Evolutionary conservation across 306 rosid species (phyloP).

Genomic region (Ochetophila trinervis): DNA sequence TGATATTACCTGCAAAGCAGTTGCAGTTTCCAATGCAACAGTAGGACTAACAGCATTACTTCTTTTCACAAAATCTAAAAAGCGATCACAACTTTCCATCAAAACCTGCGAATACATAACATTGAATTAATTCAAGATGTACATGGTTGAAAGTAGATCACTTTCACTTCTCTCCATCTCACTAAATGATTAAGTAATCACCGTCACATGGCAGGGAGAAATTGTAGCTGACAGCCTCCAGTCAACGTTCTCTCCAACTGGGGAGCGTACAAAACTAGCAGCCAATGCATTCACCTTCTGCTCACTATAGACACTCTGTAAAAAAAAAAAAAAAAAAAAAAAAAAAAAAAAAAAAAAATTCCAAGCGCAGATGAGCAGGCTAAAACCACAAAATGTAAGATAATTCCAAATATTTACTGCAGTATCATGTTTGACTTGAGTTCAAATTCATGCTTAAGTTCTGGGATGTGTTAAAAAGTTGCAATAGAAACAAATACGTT

Average conservation of each 20-base stretch:
- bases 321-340: too few species aligned
- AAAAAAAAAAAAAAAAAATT: conserved; percentile 26
- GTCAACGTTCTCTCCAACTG: conserved; percentile 90
- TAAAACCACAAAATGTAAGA: conserved; percentile 10
- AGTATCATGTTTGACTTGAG: not conserved
- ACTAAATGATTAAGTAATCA: conserved; percentile 35
- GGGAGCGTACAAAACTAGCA: conserved; percentile 84
- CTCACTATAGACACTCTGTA: conserved; percentile 85
- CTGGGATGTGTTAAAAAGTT: not conserved
- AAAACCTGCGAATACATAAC: conserved; percentile 50
- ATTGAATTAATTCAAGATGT: conserved; percentile 3
- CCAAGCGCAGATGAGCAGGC: conserved; percentile 14
- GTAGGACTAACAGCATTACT: conserved; percentile 96
- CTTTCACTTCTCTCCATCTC: conserved; percentile 6
- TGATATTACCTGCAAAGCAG: conserved; percentile 85
- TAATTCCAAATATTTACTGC: too few species aligned
- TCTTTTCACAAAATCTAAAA: conserved; percentile 80
- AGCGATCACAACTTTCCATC: conserved; percentile 75
- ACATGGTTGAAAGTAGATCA: conserved; percentile 2
- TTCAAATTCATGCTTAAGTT: not conserved
- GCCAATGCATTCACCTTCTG: conserved; percentile 85
- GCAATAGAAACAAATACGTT: too few species aligned
- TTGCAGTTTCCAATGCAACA: conserved; percentile 85
- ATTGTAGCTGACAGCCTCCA: conserved; percentile 92
- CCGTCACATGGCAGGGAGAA: conserved; percentile 95